phyloP scores from a whole-genome alignment of 1,284 basidiomycete genomes.

The Takashimella tepidaria region DNA sequence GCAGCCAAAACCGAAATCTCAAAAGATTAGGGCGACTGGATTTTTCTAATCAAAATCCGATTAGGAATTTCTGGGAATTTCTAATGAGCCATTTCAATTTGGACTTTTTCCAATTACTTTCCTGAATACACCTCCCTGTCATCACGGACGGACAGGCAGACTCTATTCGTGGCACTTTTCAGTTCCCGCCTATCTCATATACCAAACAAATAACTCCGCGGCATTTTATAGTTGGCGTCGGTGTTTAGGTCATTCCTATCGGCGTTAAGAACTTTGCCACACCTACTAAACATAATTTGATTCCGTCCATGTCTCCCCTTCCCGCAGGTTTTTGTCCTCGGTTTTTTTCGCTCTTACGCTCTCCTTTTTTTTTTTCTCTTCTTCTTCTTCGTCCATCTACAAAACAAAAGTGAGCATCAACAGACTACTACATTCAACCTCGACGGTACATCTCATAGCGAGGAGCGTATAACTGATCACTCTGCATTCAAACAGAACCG shows the following conservation, averaged over 20 bases:
- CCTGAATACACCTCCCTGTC: too few species aligned
- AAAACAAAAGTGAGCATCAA: background rate
- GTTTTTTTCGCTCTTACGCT: background rate
- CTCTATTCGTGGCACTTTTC: background rate
- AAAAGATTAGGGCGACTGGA: too few species aligned
- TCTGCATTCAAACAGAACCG: constrained; percentile 46
- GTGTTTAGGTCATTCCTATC: background rate
- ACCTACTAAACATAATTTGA: background rate
- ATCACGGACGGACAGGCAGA: background rate
- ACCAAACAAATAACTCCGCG: background rate
- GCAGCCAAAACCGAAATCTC: background rate
- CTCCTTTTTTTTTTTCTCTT: background rate
- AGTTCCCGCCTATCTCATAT: background rate
- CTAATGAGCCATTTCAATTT: too few species aligned
- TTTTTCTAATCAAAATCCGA: too few species aligned
- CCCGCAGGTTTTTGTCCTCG: background rate
- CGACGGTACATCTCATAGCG: constrained; percentile 5
- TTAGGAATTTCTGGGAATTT: too few species aligned
- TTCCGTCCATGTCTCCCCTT: background rate
- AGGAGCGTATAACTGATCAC: constrained; percentile 13
- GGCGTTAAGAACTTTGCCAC: too few species aligned
- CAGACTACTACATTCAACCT: constrained; percentile 19
- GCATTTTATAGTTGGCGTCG: background rate
- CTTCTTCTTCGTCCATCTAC: background rate
- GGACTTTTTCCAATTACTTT: too few species aligned